Base-by-base conservation (phyloP, 805 yeast species). In the Ogataea chonburiensis region DNA sequence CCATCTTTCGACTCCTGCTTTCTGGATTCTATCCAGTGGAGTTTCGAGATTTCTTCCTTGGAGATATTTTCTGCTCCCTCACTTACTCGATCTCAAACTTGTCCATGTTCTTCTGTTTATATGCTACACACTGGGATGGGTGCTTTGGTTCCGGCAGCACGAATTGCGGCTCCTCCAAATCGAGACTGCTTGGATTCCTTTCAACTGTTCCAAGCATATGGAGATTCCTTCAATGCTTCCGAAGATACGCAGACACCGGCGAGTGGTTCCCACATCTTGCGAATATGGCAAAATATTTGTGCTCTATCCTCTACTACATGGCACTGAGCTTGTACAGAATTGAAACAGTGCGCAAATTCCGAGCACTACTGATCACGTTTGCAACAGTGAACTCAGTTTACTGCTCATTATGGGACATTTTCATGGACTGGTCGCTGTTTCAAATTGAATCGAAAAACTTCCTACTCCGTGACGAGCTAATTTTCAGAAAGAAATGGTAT, bases 181-280 rank as follows among this genome's bases (percentile, higher is more conserved):
- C 96, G 1, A 71, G 83, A 38, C 37, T 67, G 16, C 73, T 91
- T 78, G 98, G 98, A 2, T 86, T 89, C 46, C 70, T 91, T 47
- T 71, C 88, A 20, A 71, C 95, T 7, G 57, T 93, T 13, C 98
- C 98, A 0, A 81, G 87, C 40, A 75, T 86, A 27, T 87, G 95
- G 88, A 83, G 98, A 63, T 77, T 85, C 39, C 55, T 91, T 38
- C 98, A 93, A 58, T 93, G 98, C 62, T 57, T 83, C 21, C 68
- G 98, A 50, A 94, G 98, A 72, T 93, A 73, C 57, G 77, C 80
- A 17, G 98, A 93, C 56, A 83, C 97, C 0, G 91, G 94, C 2
- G 96, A 89, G 53, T 82, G 89, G 85, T 93, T 93, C 56, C 98
- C 98, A 0, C 98, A 93, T 68, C 62, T 91, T 40, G 91, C 95